Base-by-base conservation (phyloP, 805 yeast genomes). In the Nakazawaea peltata region DNA sequence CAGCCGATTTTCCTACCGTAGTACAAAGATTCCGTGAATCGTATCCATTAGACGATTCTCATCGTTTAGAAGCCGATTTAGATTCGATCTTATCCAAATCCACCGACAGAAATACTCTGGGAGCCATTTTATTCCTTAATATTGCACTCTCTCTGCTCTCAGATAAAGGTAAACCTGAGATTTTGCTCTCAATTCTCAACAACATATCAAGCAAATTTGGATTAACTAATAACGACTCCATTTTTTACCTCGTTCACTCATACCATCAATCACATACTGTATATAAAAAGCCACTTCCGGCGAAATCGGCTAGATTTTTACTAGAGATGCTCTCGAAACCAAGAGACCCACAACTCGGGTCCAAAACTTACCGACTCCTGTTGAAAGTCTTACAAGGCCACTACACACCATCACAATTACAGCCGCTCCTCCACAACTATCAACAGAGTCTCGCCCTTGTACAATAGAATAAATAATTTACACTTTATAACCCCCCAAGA, bases 161-260 rank as follows among this genome's bases (percentile, higher is more conserved):
- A 9, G 26, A 36, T 11, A 19, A 28, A 4, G 40, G 40, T 10
- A 19, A 28, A 19, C 19, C 33, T 3, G 30, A 32, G 12, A 4
- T 27, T 19, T 18, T 36, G 6, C 28, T 36, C 16, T 15, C 16
- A 5, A 4, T 36, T 7, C 15, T 36, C 18, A 18, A 17, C 11
- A 7, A 1, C 11, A 7, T 27, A n/a, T 12, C 10, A 8, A 25
- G 15, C 27, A 25, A 8, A n/a, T 25, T 25, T 19, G 10, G 29
- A 17, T 8, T 27, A 9, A 16, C 15, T 5, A 15, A 27, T 19
- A 8, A 27, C 17, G 33, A 35, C 12, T 13, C 26, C 12, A 19
- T 35, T 8, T 35, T 35, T 21, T 32, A 32, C 28, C 22, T 36
- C 16, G 18, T 36, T 3, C 14, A 33, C 13, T 27, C 36, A 4